A percentile compares a stretch with the other conserved stretches of the same genome.
Conservation (phyloP, 2,329 filamentous ascomycete species). For the Venturia effusa region DNA sequence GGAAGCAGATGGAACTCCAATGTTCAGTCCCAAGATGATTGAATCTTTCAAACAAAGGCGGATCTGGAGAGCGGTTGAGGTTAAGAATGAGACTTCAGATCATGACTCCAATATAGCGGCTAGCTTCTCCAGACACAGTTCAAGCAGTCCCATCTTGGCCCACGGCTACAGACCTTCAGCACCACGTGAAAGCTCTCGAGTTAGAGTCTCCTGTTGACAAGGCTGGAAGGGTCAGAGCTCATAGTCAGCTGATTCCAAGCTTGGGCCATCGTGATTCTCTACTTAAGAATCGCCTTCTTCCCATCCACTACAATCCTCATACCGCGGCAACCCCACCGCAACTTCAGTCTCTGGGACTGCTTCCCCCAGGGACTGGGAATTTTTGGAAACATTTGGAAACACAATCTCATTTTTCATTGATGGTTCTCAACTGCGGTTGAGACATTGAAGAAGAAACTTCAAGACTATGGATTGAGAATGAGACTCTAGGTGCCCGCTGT, state of each 20-base stretch:
- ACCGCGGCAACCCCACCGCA: no score
- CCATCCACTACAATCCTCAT: no score
- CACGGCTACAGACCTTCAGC: background rate
- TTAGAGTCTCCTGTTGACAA: background rate
- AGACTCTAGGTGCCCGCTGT: no score
- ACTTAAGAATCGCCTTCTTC: background rate
- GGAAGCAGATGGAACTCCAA: no score
- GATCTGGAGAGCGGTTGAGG: no score
- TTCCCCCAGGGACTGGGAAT: background rate
- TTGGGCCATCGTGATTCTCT: background rate
- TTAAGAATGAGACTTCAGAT: no score
- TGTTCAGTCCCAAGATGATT: no score
- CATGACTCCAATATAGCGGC: no score
- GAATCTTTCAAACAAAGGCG: no score
- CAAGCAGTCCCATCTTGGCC: no score
- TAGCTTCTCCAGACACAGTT: no score
- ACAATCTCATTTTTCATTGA: background rate
- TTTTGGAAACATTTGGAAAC: background rate
- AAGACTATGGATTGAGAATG: background rate
- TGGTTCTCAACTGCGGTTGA: background rate
- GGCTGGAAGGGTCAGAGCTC: background rate
- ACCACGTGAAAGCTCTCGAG: background rate
- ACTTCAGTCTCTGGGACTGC: background rate
- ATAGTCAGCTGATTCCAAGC: background rate
- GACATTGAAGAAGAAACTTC: background rate